A percentile compares a stretch with the other conserved stretches of the same genome.
Conservation (phyloP, 192 early-diverging fungal species). For the Nowakowskiella sp. region DNA sequence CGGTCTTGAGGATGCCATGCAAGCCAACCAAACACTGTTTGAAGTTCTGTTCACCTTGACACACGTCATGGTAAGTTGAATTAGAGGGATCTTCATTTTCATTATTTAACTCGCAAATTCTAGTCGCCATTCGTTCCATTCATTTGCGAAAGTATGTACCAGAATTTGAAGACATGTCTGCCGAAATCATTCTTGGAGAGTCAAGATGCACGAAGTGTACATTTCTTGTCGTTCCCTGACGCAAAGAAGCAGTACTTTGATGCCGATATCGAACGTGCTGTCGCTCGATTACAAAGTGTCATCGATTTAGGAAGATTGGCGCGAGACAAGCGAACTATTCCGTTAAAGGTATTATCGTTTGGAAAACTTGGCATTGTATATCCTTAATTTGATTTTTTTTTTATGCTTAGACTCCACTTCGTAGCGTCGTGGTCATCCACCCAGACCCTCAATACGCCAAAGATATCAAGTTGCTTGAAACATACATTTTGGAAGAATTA, state of each 20-base stretch:
- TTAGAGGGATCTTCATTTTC: background rate
- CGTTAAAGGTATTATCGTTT: slow-evolving; percentile 59
- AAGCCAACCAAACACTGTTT: slow-evolving; percentile 89
- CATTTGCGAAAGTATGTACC: slow-evolving; percentile 96
- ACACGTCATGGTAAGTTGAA: slow-evolving; percentile 66
- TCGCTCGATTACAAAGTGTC: slow-evolving; percentile 91
- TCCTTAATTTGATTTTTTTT: background rate
- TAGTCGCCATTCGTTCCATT: slow-evolving; percentile 93
- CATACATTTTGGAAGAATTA: slow-evolving; percentile 88
- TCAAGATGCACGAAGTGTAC: slow-evolving; percentile 74
- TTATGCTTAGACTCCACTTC: slow-evolving; percentile 77
- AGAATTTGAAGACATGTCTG: slow-evolving; percentile 73
- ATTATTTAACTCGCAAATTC: slow-evolving; percentile 5
- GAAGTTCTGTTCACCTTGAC: slow-evolving; percentile 90
- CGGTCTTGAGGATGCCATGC: slow-evolving; percentile 73
- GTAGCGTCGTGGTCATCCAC: slow-evolving; percentile 88
- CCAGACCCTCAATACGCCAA: slow-evolving; percentile 76
- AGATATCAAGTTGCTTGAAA: slow-evolving; percentile 76
- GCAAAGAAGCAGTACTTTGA: slow-evolving; percentile 94
- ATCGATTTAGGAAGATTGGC: slow-evolving; percentile 89
- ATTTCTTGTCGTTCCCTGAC: slow-evolving; percentile 93
- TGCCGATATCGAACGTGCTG: slow-evolving; percentile 85
- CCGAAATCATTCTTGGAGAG: slow-evolving; percentile 34
- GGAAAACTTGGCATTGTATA: slow-evolving; percentile 5
- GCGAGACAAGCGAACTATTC: slow-evolving; percentile 85